A percentile compares a stretch with the other conserved stretches of the same genome.
phyloP scores from a whole-genome alignment of 2,329 filamentous ascomycete species.

The Monosporascus sp. region DNA sequence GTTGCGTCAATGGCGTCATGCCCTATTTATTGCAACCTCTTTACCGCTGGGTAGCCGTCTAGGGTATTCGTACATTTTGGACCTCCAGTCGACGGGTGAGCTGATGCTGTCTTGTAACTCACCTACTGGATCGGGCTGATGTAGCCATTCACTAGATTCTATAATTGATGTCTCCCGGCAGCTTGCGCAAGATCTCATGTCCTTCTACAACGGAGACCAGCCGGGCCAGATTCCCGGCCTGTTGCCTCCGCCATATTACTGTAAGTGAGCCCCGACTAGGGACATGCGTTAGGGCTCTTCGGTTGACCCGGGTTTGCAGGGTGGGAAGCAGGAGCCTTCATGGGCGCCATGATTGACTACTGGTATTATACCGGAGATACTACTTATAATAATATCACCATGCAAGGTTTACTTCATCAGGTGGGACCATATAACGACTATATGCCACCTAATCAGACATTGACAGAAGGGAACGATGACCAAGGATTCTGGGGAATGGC shows the following conservation, averaged over 20 bases:
- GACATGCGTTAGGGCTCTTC: not conserved
- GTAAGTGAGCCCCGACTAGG: slow-evolving; percentile 29
- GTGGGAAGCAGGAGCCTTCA: slow-evolving; percentile 73
- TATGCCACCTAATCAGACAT: slow-evolving; percentile 69
- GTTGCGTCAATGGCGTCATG: not conserved
- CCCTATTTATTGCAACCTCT: not conserved
- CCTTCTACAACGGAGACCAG: slow-evolving; percentile 42
- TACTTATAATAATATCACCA: slow-evolving; percentile 63
- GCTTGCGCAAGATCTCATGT: slow-evolving; percentile 47
- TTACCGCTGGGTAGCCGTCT: not conserved
- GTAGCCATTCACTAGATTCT: slow-evolving; percentile 35
- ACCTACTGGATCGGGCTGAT: not conserved
- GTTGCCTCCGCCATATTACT: slow-evolving; percentile 49
- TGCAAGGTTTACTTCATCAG: slow-evolving; percentile 67
- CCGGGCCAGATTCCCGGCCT: slow-evolving; percentile 46
- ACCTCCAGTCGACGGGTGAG: not conserved
- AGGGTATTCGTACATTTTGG: not conserved
- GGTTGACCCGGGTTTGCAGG: slow-evolving; percentile 29
- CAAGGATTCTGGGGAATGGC: slow-evolving; percentile 71
- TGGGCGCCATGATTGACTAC: slow-evolving; percentile 70
- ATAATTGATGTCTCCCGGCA: slow-evolving; percentile 42
- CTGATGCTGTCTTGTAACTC: not conserved
- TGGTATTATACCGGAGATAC: slow-evolving; percentile 77
- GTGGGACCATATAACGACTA: slow-evolving; percentile 68
- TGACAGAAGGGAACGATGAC: slow-evolving; percentile 67